phyloP scores from a whole-genome alignment of 2,329 filamentous ascomycete genomes.

The Aspergillus carbonarius region DNA sequence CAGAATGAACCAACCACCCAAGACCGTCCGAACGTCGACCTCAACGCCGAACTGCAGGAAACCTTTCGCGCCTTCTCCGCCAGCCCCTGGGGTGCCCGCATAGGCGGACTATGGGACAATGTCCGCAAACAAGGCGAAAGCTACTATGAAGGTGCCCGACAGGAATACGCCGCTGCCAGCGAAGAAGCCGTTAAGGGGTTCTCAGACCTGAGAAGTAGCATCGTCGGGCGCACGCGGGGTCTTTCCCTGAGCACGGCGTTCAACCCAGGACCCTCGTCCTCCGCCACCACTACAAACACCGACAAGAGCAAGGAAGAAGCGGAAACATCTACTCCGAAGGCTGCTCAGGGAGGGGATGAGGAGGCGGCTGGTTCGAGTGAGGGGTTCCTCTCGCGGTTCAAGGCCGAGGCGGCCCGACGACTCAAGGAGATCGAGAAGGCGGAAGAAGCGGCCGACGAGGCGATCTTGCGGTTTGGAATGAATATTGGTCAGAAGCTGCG shows the following conservation, averaged over 20 bases:
- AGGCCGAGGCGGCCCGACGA: slow-evolving; percentile 73
- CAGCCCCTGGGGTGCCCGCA: slow-evolving; percentile 84
- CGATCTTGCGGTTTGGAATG: slow-evolving; percentile 83
- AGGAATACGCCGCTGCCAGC: slow-evolving; percentile 77
- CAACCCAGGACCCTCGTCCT: background rate
- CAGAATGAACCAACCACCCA: slow-evolving; percentile 41
- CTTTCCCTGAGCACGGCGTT: slow-evolving; percentile 61
- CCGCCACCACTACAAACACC: slow-evolving; percentile 7
- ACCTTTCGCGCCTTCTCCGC: slow-evolving; percentile 91
- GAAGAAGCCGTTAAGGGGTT: slow-evolving; percentile 81
- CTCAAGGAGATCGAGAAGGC: slow-evolving; percentile 87
- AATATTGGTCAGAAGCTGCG: slow-evolving; percentile 87
- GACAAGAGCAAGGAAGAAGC: slow-evolving; percentile 32
- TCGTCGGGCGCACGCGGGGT: slow-evolving; percentile 71
- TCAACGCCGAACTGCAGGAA: slow-evolving; percentile 89
- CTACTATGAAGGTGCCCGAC: slow-evolving; percentile 77
- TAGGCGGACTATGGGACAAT: slow-evolving; percentile 84
- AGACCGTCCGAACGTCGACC: slow-evolving; percentile 47
- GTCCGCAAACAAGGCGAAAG: slow-evolving; percentile 95
- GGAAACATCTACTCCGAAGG: slow-evolving; percentile 31
- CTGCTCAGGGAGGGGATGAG: slow-evolving; percentile 19
- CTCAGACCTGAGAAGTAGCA: slow-evolving; percentile 64
- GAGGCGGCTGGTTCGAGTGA: slow-evolving; percentile 43
- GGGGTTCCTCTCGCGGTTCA: slow-evolving; percentile 72
- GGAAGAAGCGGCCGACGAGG: slow-evolving; percentile 95